A percentile compares a stretch with the other conserved stretches of the same genome.
Conservation (phyloP, 2,329 filamentous ascomycete species). For the Penicillium sp. region DNA sequence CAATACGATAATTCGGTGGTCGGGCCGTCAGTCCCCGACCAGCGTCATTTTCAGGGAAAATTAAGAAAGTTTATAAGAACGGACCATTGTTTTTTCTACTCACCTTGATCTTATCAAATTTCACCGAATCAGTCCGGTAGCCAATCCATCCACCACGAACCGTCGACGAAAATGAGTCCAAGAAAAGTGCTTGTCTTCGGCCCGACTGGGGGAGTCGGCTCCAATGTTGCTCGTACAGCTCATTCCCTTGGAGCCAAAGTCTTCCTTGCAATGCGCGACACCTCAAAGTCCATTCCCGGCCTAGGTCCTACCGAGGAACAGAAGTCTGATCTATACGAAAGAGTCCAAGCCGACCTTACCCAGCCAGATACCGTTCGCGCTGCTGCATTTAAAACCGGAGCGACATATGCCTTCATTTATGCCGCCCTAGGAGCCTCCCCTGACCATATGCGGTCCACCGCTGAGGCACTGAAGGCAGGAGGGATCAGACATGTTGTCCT, state of each 20-base stretch:
- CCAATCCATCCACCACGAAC: neutral
- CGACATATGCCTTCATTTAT: constrained; percentile 58
- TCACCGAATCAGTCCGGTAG: neutral
- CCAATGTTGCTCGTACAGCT: constrained; percentile 46
- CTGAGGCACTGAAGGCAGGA: constrained; percentile 50
- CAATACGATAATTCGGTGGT: neutral
- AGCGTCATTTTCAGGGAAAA: neutral
- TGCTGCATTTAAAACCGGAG: constrained; percentile 47
- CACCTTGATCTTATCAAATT: neutral
- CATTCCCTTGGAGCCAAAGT: constrained; percentile 50
- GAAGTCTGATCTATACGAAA: constrained; percentile 35
- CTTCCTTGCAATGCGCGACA: constrained; percentile 55
- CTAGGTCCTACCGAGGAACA: constrained; percentile 36
- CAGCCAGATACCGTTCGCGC: constrained; percentile 45
- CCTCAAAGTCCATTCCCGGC: constrained; percentile 48
- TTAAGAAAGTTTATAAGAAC: neutral
- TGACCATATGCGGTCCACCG: constrained; percentile 48
- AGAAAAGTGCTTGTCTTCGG: constrained; percentile 54
- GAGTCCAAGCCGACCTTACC: constrained; percentile 53
- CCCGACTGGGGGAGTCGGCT: constrained; percentile 54
- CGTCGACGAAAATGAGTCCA: neutral
- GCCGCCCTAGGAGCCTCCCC: constrained; percentile 29
- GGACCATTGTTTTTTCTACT: neutral
- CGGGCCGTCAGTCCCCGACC: neutral
- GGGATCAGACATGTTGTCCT: constrained; percentile 55